Conservation (phyloP, 2,329 filamentous ascomycete species). For the Pseudocercospora macadamiae region DNA sequence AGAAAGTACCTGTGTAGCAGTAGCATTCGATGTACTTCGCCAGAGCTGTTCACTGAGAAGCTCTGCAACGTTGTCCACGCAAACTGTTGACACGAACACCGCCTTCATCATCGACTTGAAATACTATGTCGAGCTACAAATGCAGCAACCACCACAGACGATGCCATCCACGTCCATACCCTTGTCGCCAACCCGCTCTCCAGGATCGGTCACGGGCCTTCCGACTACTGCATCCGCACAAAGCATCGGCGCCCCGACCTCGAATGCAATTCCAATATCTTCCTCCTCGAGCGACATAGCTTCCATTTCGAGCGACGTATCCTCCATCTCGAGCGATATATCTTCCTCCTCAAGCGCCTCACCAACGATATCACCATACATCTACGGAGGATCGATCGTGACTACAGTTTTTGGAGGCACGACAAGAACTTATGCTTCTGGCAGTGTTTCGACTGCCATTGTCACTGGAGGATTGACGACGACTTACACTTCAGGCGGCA, state of each 20-base stretch:
- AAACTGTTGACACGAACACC: background rate
- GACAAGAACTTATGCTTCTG: background rate
- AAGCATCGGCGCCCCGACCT: background rate
- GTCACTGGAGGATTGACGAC: background rate
- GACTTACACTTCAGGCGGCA: background rate
- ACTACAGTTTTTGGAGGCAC: background rate
- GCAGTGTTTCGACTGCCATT: background rate
- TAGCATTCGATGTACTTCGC: background rate
- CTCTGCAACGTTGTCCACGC: background rate
- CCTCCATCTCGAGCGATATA: background rate
- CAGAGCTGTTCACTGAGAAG: background rate
- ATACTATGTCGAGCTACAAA: background rate
- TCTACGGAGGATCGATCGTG: background rate
- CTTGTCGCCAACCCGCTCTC: background rate
- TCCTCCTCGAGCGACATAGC: no score
- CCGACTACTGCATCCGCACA: background rate
- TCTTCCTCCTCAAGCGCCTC: background rate
- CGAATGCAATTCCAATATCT: background rate
- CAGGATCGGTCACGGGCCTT: background rate
- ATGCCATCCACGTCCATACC: background rate
- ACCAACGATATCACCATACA: background rate
- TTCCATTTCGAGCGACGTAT: no score
- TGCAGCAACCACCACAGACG: background rate
- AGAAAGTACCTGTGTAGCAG: background rate
- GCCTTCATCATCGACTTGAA: background rate